Conservation (phyloP, 176 grass and related monocot species). For the Otatea glauca region DNA sequence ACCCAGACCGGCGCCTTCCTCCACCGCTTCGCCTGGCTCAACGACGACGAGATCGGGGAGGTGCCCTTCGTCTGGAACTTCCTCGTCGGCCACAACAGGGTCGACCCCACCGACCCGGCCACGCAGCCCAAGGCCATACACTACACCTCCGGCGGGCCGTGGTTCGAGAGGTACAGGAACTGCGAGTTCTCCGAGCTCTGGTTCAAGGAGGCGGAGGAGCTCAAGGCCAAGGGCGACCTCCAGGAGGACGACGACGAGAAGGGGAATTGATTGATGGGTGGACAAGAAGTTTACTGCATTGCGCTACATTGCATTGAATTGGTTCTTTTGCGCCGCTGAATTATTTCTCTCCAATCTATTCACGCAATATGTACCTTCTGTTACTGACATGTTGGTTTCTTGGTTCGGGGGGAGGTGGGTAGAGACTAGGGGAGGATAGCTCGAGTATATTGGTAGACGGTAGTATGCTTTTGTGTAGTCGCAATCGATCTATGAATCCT, state of each 20-base stretch:
- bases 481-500: conserved; percentile 36
- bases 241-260: background rate
- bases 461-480: conserved; percentile 26
- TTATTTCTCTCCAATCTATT: conserved; percentile 19
- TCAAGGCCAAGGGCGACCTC: background rate
- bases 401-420: background rate
- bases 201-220: conserved; percentile 63
- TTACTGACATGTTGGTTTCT: conserved; percentile 24
- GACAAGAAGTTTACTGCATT: background rate
- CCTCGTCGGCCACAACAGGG: conserved; percentile 77
- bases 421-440: conserved; percentile 16
- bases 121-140: conserved; percentile 68
- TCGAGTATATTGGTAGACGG: conserved; percentile 4
- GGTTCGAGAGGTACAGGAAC: conserved; percentile 71
- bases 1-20: conserved; percentile 73
- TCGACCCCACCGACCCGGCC: conserved; percentile 53
- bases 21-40: conserved; percentile 78
- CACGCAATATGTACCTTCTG: conserved; percentile 11
- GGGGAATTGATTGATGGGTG: conserved; percentile 33
- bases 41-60: conserved; percentile 81
- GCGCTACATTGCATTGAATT: conserved; percentile 33
- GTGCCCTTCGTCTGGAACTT: conserved; percentile 82
- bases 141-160: conserved; percentile 78
- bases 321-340: conserved; percentile 4
- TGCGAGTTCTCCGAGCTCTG: conserved; percentile 80